Evolutionary conservation across 2,329 filamentous ascomycete species (phyloP).

Genomic region (Clonostachys chloroleuca): DNA sequence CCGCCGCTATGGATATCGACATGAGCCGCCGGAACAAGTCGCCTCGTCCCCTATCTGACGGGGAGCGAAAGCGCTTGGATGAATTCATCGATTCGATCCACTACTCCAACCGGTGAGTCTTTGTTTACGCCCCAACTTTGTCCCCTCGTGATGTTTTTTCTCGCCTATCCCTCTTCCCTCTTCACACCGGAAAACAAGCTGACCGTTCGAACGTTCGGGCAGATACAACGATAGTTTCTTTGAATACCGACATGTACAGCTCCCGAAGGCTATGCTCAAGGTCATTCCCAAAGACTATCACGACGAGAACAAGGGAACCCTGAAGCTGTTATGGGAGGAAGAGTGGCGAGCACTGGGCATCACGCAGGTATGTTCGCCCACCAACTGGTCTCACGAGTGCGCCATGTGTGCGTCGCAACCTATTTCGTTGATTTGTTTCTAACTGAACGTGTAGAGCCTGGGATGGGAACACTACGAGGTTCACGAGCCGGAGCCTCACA

Average conservation of each 20-base stretch:
- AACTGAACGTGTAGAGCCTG: slow-evolving; percentile 62
- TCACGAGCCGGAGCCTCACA: slow-evolving; percentile 97
- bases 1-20: slow-evolving; percentile 57
- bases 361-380: slow-evolving; percentile 67
- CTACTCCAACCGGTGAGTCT: slow-evolving; percentile 79
- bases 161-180: background rate
- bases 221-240: slow-evolving; percentile 92
- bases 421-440: background rate
- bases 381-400: background rate
- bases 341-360: slow-evolving; percentile 97
- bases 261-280: slow-evolving; percentile 98
- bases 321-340: slow-evolving; percentile 97
- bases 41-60: slow-evolving; percentile 74
- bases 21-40: slow-evolving; percentile 80
- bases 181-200: slow-evolving; percentile 2
- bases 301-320: slow-evolving; percentile 79
- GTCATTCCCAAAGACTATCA: slow-evolving; percentile 90
- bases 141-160: background rate
- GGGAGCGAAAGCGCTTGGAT: slow-evolving; percentile 78
- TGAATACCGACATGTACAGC: slow-evolving; percentile 96
- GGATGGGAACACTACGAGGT: slow-evolving; percentile 99
- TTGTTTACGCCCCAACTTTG: background rate
- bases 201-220: slow-evolving; percentile 3
- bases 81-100: slow-evolving; percentile 93
- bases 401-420: background rate